Percentiles rank a stretch among this genome's conserved stretches.
Conservation (phyloP, 768 basidiomycete genomes). For the Epithele typhae region DNA sequence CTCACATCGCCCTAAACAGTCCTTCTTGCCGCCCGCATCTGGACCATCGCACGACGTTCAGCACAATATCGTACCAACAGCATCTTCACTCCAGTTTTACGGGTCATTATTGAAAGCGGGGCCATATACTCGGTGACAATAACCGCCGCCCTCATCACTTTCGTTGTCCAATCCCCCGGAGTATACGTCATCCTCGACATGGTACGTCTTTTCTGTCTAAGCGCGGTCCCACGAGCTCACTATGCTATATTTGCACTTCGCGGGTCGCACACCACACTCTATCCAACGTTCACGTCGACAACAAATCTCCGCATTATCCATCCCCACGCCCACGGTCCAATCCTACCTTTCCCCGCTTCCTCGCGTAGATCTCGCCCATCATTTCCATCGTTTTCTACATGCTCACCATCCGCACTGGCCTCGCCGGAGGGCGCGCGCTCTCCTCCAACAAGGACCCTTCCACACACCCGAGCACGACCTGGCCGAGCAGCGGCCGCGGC, state of each 20-base stretch:
- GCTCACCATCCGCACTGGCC: conserved; percentile 38
- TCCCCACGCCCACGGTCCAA: background rate
- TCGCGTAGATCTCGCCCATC: conserved; percentile 31
- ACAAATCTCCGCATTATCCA: too few relatives aligned
- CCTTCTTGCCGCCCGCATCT: conserved; percentile 28
- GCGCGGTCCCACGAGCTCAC: too few relatives aligned
- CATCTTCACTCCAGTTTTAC: conserved; percentile 23
- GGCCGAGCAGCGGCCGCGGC: conserved; percentile 1
- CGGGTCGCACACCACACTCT: too few relatives aligned
- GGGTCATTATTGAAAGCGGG: conserved; percentile 34
- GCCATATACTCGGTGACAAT: conserved; percentile 34
- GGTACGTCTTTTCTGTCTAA: conserved; percentile 20
- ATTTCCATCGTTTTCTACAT: conserved; percentile 41
- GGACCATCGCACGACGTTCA: conserved; percentile 23
- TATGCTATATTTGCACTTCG: too few relatives aligned
- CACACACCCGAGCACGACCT: conserved; percentile 1
- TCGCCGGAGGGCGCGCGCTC: conserved; percentile 4
- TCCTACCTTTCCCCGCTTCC: background rate
- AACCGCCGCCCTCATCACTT: conserved; percentile 28
- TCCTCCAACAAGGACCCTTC: background rate
- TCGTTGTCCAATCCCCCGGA: conserved; percentile 23
- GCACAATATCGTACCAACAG: conserved; percentile 13
- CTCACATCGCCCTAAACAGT: conserved; percentile 12
- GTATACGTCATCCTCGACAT: conserved; percentile 34
- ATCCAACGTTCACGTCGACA: too few relatives aligned